Conservation (phyloP, 768 basidiomycete species). For the Botryobasidium botryosum region DNA sequence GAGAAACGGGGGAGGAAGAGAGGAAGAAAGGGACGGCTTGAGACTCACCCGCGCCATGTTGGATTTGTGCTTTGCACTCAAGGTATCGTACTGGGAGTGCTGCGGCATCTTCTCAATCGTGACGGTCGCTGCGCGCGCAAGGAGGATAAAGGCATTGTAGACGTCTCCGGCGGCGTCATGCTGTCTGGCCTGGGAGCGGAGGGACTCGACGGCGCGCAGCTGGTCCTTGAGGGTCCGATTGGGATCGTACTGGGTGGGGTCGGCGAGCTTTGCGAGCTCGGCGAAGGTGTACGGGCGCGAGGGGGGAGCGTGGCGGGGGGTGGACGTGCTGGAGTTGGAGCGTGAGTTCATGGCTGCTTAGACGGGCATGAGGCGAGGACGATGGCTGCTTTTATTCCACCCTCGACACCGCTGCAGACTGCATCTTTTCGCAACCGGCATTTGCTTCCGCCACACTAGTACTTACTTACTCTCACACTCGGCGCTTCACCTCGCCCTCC, state of each 20-base stretch:
- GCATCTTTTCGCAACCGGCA: too few species aligned
- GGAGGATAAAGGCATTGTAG: constrained; percentile 55
- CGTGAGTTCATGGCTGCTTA: too few species aligned
- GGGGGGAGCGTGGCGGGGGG: too few species aligned
- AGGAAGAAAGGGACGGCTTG: constrained; percentile 9
- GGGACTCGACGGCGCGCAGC: constrained; percentile 12
- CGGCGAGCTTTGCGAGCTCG: constrained; percentile 14
- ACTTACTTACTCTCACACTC: too few species aligned
- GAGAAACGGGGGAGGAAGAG: not conserved
- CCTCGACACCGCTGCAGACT: too few species aligned
- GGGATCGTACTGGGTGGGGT: constrained; percentile 6
- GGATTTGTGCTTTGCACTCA: constrained; percentile 41
- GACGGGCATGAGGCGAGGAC: too few species aligned
- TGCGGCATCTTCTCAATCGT: constrained; percentile 64
- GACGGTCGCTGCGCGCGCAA: constrained; percentile 57
- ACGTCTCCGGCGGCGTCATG: constrained; percentile 28
- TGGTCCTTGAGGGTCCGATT: constrained; percentile 10
- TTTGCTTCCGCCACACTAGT: too few species aligned
- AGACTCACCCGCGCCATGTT: constrained; percentile 53
- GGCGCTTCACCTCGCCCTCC: too few species aligned
- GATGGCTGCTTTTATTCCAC: too few species aligned
- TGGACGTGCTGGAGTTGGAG: too few species aligned
- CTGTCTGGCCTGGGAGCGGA: constrained; percentile 9
- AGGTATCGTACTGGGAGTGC: constrained; percentile 46
- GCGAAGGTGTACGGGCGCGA: constrained; percentile 8